These are phyloP conservation scores for Pichia deserticola DNA, from an alignment of 805 yeast genomes.

Conservation along the genomic window DNA sequence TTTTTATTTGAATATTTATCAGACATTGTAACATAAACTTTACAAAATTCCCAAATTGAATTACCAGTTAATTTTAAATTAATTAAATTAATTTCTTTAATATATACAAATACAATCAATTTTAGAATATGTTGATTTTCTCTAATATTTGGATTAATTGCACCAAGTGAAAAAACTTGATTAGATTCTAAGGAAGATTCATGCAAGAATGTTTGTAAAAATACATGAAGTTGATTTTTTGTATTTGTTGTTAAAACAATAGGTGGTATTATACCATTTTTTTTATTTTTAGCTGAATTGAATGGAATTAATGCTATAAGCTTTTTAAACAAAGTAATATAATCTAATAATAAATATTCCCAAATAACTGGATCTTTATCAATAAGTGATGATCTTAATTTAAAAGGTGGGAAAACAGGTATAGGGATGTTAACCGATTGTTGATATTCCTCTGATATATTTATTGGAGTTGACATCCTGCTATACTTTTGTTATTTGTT, in stretches of 20 bases:
- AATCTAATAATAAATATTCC: slow-evolving; percentile 63
- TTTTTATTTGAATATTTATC: slow-evolving; percentile 17
- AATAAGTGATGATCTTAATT: slow-evolving; percentile 64
- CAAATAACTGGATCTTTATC: slow-evolving; percentile 82
- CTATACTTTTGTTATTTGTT: background rate
- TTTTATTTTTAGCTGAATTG: background rate
- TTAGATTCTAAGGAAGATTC: slow-evolving; percentile 59
- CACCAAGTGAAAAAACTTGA: slow-evolving; percentile 60
- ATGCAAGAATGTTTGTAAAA: slow-evolving; percentile 47
- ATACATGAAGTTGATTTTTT: slow-evolving; percentile 49
- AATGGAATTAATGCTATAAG: slow-evolving; percentile 27
- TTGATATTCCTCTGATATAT: background rate
- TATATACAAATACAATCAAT: slow-evolving; percentile 41
- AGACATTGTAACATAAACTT: slow-evolving; percentile 40
- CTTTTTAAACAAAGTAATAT: slow-evolving; percentile 45
- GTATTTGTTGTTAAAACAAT: slow-evolving; percentile 42
- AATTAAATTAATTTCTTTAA: slow-evolving; percentile 46
- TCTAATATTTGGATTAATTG: slow-evolving; percentile 61
- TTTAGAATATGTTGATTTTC: slow-evolving; percentile 44
- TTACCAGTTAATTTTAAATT: slow-evolving; percentile 53
- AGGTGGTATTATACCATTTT: slow-evolving; percentile 10
- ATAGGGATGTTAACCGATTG: slow-evolving; percentile 9
- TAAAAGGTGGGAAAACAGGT: slow-evolving; percentile 59
- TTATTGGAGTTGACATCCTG: background rate
- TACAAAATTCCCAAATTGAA: slow-evolving; percentile 57